Base-by-base conservation (phyloP, 768 basidiomycete species). In the Naganishia vaughanmartiniae region DNA sequence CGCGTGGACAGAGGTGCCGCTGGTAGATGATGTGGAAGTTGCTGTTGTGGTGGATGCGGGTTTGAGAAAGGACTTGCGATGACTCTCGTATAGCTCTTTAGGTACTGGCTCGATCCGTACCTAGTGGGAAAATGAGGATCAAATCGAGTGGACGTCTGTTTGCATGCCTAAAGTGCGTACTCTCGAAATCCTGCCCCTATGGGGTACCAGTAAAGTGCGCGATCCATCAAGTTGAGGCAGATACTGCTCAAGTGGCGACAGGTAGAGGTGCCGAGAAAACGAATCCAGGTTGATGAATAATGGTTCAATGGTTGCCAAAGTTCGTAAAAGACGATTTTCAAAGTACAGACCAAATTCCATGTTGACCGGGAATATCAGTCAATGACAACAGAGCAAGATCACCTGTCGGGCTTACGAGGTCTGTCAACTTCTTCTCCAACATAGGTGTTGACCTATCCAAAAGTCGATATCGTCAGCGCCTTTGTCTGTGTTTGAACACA, bases 191-290 rank as follows among this genome's bases (percentile, higher is more conserved):
- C 85, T 80, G 39, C 88, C 87, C 28, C 85, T 82, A 76, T 89
- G 87, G 0, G 88, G 89, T 6, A 90, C 87, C 1, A 89, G 84
- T n/a, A 91, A 80, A 5, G 84, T 87, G 76, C 87, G 87, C 21
- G 84, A 84, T 3, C 88, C 89, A 73, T 87, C 85, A 2, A 83
- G 76, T 67, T 86, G 84, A 34, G 86, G 84, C 21, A 86, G 80
- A 76, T 90, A 92, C 31, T 91, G 82, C 74, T 87, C 88, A 87
- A 55, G 46, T 63, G 67, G 53, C 24, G 24, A n/a, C 21, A n/a
- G 39, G 26, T 63, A 63, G 14, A 63, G 39, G 2, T 26, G 14
- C 2, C 17, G 60, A 42, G 60, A 63, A 21, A 45, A 63, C 14
- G 39, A 45, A 30, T 36, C 36, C 10, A 63, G 26, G 36, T 10